Evolutionary conservation across 495 filamentous ascomycete genomes (phyloP), one percentile per base, ranked within the genome.

Genomic region (Cercophora newfieldiana): DNA sequence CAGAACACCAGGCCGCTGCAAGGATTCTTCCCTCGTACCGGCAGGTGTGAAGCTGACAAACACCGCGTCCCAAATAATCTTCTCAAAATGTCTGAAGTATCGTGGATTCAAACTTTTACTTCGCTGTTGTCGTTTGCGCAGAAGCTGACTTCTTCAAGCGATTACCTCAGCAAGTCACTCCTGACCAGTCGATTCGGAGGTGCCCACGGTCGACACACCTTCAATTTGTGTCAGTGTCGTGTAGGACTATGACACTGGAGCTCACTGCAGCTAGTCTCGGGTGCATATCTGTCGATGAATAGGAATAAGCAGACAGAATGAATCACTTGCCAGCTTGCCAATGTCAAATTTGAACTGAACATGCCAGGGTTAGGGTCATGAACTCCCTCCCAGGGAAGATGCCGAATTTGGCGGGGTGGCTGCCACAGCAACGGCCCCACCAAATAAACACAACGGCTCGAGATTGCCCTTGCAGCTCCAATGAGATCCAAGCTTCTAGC

Each of bases 61-160:
- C 65, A 80, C 81, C 81, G 81, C 79, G 77, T 75, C 73, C 74
- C 37, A 49, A n/a, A 66, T 65, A 77, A 83, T 83, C 81, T 83
- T 83, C 81, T 83, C 81, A 82, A 74, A 68, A 59, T 70, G 51
- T 80, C 80, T 82, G 80, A 82, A 49, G 61, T 67, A 21, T 56
- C 16, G n/a, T n/a, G n/a, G n/a, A n/a, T n/a, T n/a, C 0, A 19
- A 44, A 12, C 4, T 1, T 0, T 25, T 47, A 0, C 19, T 21
- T 60, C 10, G 10, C n/a, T 19, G 12, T 31, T 12, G 44, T 10
- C 5, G 2, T 33, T 16, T 31, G 5, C 14, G 16, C 30, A 48
- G 3, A 26, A 6, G 26, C 55, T 57, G 26, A 61, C 47, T n/a
- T n/a, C n/a, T n/a, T n/a, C n/a, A n/a, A n/a, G n/a, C n/a, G n/a